Percentiles rank a stretch among this genome's conserved stretches.
Evolutionary conservation across 176 grass and related monocot species (phyloP).

Genomic region (Eleusine indica): DNA sequence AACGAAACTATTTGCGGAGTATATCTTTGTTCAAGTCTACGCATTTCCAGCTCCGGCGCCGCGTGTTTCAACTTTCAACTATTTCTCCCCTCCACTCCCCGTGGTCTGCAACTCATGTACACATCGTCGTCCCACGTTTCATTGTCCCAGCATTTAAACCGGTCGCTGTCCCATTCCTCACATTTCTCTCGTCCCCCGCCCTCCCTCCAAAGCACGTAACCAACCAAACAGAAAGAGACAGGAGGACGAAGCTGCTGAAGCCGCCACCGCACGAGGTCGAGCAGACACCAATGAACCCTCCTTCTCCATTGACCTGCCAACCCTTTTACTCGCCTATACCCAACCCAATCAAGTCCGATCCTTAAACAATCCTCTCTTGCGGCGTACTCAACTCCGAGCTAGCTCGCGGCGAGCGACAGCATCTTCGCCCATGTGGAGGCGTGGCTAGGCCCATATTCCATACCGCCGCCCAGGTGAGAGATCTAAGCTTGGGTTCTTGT

Average conservation of each 20-base stretch:
- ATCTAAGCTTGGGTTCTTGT: slow-evolving; percentile 8
- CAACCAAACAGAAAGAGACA: slow-evolving; percentile 45
- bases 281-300: background rate
- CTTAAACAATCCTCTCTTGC: background rate
- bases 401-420: background rate
- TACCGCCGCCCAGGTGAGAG: slow-evolving; percentile 26
- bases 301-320: slow-evolving; percentile 29
- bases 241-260: background rate
- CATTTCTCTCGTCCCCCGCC: slow-evolving; percentile 35
- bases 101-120: background rate
- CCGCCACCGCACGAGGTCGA: background rate
- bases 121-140: background rate
- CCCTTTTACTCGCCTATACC: background rate
- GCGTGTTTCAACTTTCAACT: background rate
- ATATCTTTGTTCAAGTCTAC: too few species aligned
- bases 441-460: slow-evolving; percentile 1
- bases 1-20: too few species aligned
- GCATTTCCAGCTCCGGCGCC: background rate
- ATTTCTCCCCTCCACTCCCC: background rate
- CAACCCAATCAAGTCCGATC: background rate
- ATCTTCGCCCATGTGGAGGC: slow-evolving; percentile 39
- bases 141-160: slow-evolving; percentile 21
- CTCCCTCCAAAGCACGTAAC: slow-evolving; percentile 36
- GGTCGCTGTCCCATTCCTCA: slow-evolving; percentile 38
- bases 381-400: background rate